phyloP scores from a whole-genome alignment of 345 rosid species.

The Draba incana region DNA sequence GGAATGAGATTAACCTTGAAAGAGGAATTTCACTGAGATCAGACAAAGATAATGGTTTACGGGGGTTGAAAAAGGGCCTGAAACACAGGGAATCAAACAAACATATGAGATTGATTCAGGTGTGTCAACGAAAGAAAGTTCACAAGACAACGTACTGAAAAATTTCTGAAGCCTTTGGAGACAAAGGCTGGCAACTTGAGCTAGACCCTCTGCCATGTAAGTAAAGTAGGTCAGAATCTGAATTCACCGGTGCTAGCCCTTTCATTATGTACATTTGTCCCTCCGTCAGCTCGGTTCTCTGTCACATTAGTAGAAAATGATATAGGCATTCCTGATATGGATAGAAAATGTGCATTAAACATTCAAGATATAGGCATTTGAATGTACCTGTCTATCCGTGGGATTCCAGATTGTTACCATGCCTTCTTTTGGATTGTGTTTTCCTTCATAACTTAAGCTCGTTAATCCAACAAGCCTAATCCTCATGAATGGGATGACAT shows the following conservation, averaged over 20 bases:
- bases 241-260: constrained; percentile 67
- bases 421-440: constrained; percentile 59
- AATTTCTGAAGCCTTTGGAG: constrained; percentile 49
- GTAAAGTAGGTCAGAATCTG: constrained; percentile 67
- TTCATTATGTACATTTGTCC: constrained; percentile 72
- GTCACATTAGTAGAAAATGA: constrained; percentile 37
- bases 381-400: constrained; percentile 74
- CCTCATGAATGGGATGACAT: constrained; percentile 87
- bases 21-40: constrained; percentile 74
- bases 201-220: constrained; percentile 80
- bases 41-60: constrained; percentile 57
- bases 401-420: constrained; percentile 94
- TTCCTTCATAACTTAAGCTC: constrained; percentile 43
- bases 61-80: constrained; percentile 93
- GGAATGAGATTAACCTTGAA: constrained; percentile 55
- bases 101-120: constrained; percentile 25
- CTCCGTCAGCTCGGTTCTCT: constrained; percentile 74
- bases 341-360: neutral
- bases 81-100: constrained; percentile 15
- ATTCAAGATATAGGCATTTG: constrained; percentile 12
- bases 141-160: constrained; percentile 57
- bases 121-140: constrained; percentile 24
- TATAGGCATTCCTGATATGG: no score
- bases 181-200: constrained; percentile 65
- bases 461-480: constrained; percentile 77